Conservation (phyloP, 129 eudicot species). For the Flaveria robusta region DNA sequence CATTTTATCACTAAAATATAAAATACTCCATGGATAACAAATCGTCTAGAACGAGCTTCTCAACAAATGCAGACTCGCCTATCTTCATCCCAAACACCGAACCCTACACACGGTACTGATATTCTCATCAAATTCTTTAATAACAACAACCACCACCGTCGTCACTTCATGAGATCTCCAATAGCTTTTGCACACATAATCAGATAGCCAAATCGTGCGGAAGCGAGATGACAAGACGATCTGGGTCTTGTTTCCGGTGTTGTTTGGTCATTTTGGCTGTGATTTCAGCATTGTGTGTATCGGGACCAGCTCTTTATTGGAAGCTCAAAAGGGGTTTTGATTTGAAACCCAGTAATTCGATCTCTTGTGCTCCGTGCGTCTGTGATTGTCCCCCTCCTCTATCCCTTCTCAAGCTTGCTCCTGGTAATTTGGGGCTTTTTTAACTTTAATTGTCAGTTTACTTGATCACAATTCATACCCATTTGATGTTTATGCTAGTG, state of each 20-base stretch:
- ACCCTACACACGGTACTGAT: slow-evolving; percentile 2
- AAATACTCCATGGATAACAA: no score
- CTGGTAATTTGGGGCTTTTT: slow-evolving; percentile 42
- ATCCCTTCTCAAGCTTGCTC: slow-evolving; percentile 64
- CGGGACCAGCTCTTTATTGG: slow-evolving; percentile 77
- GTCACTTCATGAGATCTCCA: slow-evolving; percentile 28
- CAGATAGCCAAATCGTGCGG: slow-evolving; percentile 1
- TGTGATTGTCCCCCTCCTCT: slow-evolving; percentile 89
- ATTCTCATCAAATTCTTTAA: slow-evolving; percentile 12
- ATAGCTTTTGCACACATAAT: not conserved
- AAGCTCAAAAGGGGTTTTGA: slow-evolving; percentile 53
- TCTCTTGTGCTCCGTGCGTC: slow-evolving; percentile 67
- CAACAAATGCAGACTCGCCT: slow-evolving; percentile 2
- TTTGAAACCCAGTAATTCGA: slow-evolving; percentile 32
- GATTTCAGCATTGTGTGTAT: slow-evolving; percentile 72
- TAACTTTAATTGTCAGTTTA: not conserved
- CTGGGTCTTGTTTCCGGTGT: slow-evolving; percentile 56
- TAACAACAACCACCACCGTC: not conserved
- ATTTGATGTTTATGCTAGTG: not conserved
- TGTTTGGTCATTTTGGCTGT: slow-evolving; percentile 74
- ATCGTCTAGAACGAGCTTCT: no score
- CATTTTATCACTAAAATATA: no score
- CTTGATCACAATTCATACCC: not conserved
- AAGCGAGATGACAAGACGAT: slow-evolving; percentile 64
- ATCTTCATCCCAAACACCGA: slow-evolving; percentile 9